These are phyloP conservation scores for Diutina siamensis DNA, from an alignment of 1,139 yeast species.

Conservation along the genomic window DNA sequence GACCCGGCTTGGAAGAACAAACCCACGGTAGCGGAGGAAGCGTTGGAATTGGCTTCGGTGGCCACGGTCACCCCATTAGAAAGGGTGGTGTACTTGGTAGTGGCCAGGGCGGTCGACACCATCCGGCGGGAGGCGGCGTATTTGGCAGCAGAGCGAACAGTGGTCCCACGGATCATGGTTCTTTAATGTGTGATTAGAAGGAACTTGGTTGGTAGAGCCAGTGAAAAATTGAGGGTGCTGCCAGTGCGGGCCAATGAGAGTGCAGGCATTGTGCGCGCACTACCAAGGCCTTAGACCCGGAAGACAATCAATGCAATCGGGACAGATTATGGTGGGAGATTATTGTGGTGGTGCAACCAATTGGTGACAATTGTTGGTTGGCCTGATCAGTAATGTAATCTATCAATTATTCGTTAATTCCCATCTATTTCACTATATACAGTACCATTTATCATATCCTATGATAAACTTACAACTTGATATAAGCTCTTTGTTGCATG, in stretches of 20 bases:
- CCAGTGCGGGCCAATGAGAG: conserved; percentile 5
- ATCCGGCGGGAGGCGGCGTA: conserved; percentile 36
- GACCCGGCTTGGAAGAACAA: conserved; percentile 68
- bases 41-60: conserved; percentile 47
- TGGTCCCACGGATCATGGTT: conserved; percentile 28
- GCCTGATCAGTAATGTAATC: too few species aligned
- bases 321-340: too few species aligned
- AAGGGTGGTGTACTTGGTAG: conserved; percentile 58
- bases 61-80: conserved; percentile 67
- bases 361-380: too few species aligned
- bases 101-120: conserved; percentile 45
- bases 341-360: too few species aligned
- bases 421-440: background rate
- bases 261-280: background rate
- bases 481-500: conserved; percentile 68
- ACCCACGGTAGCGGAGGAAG: conserved; percentile 53
- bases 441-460: background rate
- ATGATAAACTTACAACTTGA: conserved; percentile 24
- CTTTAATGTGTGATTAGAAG: conserved; percentile 4
- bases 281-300: background rate
- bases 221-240: conserved; percentile 5
- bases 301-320: too few species aligned
- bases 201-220: background rate
- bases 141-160: conserved; percentile 22
- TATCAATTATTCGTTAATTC: too few species aligned